Base-by-base conservation (phyloP, 495 filamentous ascomycete genomes). In the Aspergillus nidulans region DNA sequence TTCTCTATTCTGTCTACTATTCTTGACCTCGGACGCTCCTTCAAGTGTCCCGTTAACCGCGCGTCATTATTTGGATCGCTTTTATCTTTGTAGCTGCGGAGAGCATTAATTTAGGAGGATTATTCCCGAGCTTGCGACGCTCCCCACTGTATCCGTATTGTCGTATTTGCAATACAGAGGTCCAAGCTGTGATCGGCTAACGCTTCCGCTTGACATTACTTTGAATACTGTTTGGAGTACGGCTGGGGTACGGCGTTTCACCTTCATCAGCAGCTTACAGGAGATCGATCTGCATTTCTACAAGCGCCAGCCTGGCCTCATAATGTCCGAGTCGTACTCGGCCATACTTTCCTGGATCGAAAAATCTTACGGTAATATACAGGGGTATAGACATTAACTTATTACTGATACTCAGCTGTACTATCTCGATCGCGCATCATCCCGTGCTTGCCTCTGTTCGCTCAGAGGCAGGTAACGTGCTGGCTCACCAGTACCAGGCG, bases 381-480 rank as follows among this genome's bases (percentile, higher is more conserved):
- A 6, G 15, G 15, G 30, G 15, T 6, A 34, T 34, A 34, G 15
- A 34, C 30, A 34, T 34, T 34, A 34, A 10, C 2, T 2, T 34
- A 34, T 34, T n/a, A 5, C 30, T 34, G 9, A 12, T 10, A 13
- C 30, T 34, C 26, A 26, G 15, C 38, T 45, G 16, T 43, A 45
- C 44, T 19, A 46, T 30, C n/a, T 4, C 44, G n/a, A 2, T 5
- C 44, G 44, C 39, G 25, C 42, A 58, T 36, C 41, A 18, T 42
- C 19, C 13, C 25, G 24, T 12, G 21, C 36, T 23, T 32, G 53
- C 32, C 41, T 30, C 23, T 60, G 64, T 52, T 71, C 68, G 8
- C 50, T 32, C 48, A 76, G 56, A 8, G 71, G 63, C 44, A 67
- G 65, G 51, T 74, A 74, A 3, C 52, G 58, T n/a, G 58, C 20